These are phyloP conservation scores for Phytophthora sansomeana DNA, from an alignment of 352 stramenopile genomes.

Conservation along the genomic window DNA sequence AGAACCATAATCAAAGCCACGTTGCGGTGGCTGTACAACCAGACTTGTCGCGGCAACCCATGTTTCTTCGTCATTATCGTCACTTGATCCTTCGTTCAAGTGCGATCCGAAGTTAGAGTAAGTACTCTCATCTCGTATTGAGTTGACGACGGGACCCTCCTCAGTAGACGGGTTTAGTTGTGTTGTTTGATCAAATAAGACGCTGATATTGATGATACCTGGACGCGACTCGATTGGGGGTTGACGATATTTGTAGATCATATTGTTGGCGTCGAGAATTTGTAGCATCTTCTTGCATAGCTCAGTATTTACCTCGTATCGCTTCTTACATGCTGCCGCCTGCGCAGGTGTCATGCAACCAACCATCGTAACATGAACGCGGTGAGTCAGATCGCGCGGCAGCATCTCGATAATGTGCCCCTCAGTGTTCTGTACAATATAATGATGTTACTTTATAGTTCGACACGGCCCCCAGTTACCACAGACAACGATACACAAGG, in stretches of 20 bases:
- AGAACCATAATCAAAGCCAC: not conserved
- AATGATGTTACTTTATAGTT: slow-evolving; percentile 27
- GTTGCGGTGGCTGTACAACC: not conserved
- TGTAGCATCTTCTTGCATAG: too few relatives aligned
- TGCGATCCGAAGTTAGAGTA: slow-evolving; percentile 3
- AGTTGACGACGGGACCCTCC: too few relatives aligned
- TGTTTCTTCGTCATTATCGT: not conserved
- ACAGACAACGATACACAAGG: slow-evolving; percentile 10
- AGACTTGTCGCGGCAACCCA: slow-evolving; percentile 2
- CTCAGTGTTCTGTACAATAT: slow-evolving; percentile 26
- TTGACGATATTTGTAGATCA: slow-evolving; percentile 28
- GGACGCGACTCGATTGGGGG: not conserved
- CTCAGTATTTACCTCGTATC: too few relatives aligned
- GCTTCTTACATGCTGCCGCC: too few relatives aligned
- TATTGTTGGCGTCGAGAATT: too few relatives aligned
- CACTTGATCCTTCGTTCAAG: not conserved
- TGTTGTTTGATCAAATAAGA: too few relatives aligned
- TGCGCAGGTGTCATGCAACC: too few relatives aligned
- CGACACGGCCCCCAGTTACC: slow-evolving; percentile 16
- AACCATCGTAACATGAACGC: too few relatives aligned
- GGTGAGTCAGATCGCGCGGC: too few relatives aligned
- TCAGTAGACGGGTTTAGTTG: too few relatives aligned
- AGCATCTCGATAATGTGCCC: too few relatives aligned
- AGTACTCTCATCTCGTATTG: not conserved
- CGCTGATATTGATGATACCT: too few relatives aligned